A percentile compares a stretch with the other conserved stretches of the same genome.
Conservation (phyloP, 2,329 filamentous ascomycete species). For the Diaporthe aspalathi region DNA sequence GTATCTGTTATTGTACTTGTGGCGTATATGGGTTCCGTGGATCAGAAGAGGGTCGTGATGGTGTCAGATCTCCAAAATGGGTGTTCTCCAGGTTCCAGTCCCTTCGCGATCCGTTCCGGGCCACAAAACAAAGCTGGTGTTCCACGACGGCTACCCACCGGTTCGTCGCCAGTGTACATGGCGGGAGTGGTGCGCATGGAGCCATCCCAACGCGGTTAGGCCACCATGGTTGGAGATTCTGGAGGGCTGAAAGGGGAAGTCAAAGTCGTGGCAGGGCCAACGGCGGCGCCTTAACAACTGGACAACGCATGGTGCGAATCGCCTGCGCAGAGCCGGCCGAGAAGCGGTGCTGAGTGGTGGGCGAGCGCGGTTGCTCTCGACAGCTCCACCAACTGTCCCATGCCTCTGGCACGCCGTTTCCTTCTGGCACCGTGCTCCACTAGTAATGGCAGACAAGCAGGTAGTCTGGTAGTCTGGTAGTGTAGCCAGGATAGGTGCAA, state of each 20-base stretch:
- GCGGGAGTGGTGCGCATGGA: conserved; percentile 3
- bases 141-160: conserved; percentile 35
- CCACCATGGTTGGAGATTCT: conserved; percentile 22
- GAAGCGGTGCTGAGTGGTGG: neutral
- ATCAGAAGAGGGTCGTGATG: conserved; percentile 28
- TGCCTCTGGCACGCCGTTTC: conserved; percentile 36
- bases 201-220: conserved; percentile 34
- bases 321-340: neutral
- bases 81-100: conserved; percentile 38
- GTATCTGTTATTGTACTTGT: neutral
- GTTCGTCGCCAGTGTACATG: conserved; percentile 17
- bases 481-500: conserved; percentile 31
- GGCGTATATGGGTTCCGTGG: neutral
- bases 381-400: conserved; percentile 17
- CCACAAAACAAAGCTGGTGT: conserved; percentile 36
- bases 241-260: conserved; percentile 32
- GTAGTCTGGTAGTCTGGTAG: too few relatives aligned
- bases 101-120: conserved; percentile 35
- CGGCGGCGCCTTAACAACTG: neutral
- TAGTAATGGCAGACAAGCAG: conserved; percentile 26
- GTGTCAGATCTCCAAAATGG: conserved; percentile 30
- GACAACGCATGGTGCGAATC: neutral
- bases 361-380: neutral
- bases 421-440: conserved; percentile 32
- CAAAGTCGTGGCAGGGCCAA: conserved; percentile 8